phyloP scores from a whole-genome alignment of 768 basidiomycete genomes.

The Pholiota microspora region DNA sequence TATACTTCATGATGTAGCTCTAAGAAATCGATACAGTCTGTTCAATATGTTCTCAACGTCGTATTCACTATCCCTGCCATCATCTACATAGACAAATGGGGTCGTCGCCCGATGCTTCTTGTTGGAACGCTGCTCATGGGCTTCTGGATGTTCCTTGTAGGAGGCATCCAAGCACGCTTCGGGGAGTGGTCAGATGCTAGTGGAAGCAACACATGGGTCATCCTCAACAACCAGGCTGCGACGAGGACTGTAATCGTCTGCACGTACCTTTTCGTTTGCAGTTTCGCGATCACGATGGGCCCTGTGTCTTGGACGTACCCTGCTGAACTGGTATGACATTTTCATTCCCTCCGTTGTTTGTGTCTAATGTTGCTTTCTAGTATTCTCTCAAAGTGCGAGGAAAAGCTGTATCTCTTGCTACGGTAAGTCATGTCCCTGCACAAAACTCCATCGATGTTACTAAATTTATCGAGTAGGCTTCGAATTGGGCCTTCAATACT shows the following conservation, averaged over 20 bases:
- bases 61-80: constrained; percentile 46
- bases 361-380: constrained; percentile 15
- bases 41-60: constrained; percentile 60
- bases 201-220: constrained; percentile 43
- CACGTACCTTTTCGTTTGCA: constrained; percentile 76
- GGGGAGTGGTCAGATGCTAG: constrained; percentile 54
- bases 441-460: neutral
- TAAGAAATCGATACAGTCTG: constrained; percentile 40
- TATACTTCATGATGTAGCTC: neutral
- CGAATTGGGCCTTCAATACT: constrained; percentile 71
- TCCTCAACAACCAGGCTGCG: constrained; percentile 47
- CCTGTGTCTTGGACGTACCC: constrained; percentile 76
- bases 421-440: constrained; percentile 27
- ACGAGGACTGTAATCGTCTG: constrained; percentile 76
- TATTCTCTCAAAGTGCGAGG: constrained; percentile 65
- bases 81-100: constrained; percentile 75
- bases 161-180: constrained; percentile 67
- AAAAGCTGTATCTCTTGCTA: constrained; percentile 53
- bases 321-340: constrained; percentile 49
- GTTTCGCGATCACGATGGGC: constrained; percentile 75
- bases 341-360: neutral
- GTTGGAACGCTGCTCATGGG: constrained; percentile 67
- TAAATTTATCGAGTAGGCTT: constrained; percentile 17
- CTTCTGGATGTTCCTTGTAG: constrained; percentile 76
- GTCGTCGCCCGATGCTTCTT: constrained; percentile 74